Conservation (phyloP, 495 filamentous ascomycete genomes). For the Penicillium odoratum region DNA sequence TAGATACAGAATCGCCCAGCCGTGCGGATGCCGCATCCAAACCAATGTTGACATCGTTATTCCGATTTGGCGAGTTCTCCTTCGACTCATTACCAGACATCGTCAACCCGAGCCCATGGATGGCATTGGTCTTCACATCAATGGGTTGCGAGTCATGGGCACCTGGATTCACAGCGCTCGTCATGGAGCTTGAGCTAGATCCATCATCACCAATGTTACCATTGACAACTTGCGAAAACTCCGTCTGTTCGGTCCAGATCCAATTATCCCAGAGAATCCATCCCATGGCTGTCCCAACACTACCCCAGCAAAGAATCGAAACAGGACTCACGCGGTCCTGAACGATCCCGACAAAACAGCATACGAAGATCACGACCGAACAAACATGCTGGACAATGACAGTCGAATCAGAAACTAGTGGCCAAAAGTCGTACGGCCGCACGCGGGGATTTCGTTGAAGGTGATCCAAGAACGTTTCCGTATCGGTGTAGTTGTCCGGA, state of each 20-base stretch:
- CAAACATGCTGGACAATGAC: conserved; percentile 97
- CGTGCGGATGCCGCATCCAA: conserved; percentile 3
- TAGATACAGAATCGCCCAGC: neutral
- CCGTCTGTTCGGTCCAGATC: conserved; percentile 63
- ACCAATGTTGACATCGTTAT: conserved; percentile 18
- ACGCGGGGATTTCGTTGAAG: conserved; percentile 93
- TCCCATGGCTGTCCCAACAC: conserved; percentile 77
- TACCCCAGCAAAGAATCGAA: conserved; percentile 81
- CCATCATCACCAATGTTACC: conserved; percentile 46
- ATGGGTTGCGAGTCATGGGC: conserved; percentile 22
- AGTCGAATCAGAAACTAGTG: conserved; percentile 89
- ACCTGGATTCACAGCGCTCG: conserved; percentile 38
- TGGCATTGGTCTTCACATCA: conserved; percentile 32
- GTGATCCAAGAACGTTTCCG: conserved; percentile 91
- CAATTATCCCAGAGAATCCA: conserved; percentile 92
- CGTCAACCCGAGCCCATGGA: conserved; percentile 50
- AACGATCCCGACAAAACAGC: conserved; percentile 88
- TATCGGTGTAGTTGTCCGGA: conserved; percentile 98
- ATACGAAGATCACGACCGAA: conserved; percentile 89
- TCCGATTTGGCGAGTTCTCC: conserved; percentile 25
- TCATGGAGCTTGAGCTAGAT: conserved; percentile 47
- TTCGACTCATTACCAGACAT: conserved; percentile 35
- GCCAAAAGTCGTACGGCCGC: conserved; percentile 97
- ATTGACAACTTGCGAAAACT: conserved; percentile 32
- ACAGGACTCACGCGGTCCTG: conserved; percentile 82